Evolutionary conservation across 345 rosid genomes (phyloP).

Genomic region (Zanthoxylum bungeanum): DNA sequence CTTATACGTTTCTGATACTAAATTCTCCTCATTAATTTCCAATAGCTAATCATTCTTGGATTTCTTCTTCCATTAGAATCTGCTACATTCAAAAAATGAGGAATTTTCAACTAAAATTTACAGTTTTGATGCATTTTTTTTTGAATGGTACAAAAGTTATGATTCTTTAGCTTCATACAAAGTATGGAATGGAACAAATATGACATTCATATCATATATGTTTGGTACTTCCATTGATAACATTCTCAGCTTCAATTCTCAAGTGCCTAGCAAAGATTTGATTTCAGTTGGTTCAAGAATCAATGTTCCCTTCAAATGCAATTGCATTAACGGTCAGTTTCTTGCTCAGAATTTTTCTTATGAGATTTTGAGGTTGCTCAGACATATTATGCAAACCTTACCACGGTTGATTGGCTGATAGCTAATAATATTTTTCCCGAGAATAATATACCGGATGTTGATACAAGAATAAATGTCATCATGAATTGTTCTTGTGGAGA

Average conservation of each 20-base stretch:
- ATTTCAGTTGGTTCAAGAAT: neutral
- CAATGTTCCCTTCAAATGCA: no score
- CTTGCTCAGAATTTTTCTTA: neutral
- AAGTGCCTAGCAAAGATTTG: conserved; percentile 8
- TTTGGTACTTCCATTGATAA: conserved; percentile 29
- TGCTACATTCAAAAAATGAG: neutral
- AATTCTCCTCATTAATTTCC: no score
- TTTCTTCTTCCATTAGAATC: neutral
- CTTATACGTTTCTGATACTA: no score
- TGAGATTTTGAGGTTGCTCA: neutral
- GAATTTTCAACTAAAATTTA: neutral
- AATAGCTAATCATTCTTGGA: neutral
- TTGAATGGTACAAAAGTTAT: conserved; percentile 24
- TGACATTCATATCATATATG: conserved; percentile 32
- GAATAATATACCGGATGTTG: no score
- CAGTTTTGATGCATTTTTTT: neutral
- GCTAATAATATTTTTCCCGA: no score
- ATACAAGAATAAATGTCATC: no score
- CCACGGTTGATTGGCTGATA: no score
- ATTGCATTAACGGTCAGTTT: neutral
- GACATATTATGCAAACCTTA: conserved; percentile 25
- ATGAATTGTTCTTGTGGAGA: no score
- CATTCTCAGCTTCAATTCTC: conserved; percentile 18
- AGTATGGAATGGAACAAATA: conserved; percentile 30
- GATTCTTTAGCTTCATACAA: conserved; percentile 40